Base-by-base conservation (phyloP, 768 basidiomycete genomes). In the Suillus discolor region DNA sequence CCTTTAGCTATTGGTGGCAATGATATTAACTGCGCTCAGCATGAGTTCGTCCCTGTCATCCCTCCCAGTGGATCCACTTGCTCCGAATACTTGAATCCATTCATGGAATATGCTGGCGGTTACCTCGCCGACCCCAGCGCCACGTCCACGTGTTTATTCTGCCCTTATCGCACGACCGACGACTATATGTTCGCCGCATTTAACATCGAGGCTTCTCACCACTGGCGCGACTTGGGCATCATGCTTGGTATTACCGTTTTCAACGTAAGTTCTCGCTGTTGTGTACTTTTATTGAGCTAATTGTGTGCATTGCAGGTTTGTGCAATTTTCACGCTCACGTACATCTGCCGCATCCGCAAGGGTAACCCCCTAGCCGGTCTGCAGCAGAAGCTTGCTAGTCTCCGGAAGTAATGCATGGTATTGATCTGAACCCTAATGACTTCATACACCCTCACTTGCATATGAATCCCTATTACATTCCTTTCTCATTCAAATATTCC, bases 1-100 rank as follows among this genome's bases (percentile, higher is more conserved):
- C 15, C 65, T 49, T 11, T 57, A 87, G 88, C 84, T 9, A 72
- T 90, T n/a, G 88, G 87, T 0, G 79, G 75, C 6, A 75, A 80
- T 53, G 66, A 73, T 1, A 80, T 91, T 57, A 79, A 75, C 16
- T 96, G 94, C 72, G 75, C 88, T 0, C n/a, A 74, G 0, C 75
- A 80, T 61, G 94, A 96, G 73, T 80, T 86, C n/a, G 84, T 87
- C 3, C 80, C 79, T 1, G 72, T 96, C 66, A 72, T 72, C 1
- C 82, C 84, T 4, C 83, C 85, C 2, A 67, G 73, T 0, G 84
- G 83, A 6, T 77, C 78, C 65, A 80, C 82, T 0, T 89, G 88
- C 71, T 73, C 70, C 15, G 68, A 76, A 16, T 89, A 85, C 74
- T 72, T 86, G 61, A 61, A 69, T 1, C 64, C 77, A 5, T 89